These are phyloP conservation scores for Cryphonectria nitschkei DNA, from an alignment of 2,329 filamentous ascomycete species.

Conservation along the genomic window DNA sequence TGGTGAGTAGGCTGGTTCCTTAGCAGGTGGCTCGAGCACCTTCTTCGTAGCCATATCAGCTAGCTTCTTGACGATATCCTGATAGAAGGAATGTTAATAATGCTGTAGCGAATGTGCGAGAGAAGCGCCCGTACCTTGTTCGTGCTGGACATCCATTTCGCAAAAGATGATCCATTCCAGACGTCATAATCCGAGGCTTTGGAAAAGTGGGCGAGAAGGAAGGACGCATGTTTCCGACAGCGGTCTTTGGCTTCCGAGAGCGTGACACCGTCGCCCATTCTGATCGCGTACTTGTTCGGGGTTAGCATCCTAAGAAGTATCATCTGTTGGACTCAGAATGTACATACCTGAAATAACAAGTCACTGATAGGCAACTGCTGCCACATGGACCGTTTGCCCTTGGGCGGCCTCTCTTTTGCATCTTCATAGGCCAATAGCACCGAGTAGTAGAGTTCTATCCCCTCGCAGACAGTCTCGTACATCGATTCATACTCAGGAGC, in stretches of 20 bases:
- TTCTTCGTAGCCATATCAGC: slow-evolving; percentile 15
- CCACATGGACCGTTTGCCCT: slow-evolving; percentile 41
- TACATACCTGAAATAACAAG: slow-evolving; percentile 42
- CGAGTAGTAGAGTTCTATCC: slow-evolving; percentile 66
- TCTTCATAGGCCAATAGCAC: slow-evolving; percentile 60
- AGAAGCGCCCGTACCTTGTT: neutral
- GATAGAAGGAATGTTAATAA: slow-evolving; percentile 26
- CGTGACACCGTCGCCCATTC: slow-evolving; percentile 56
- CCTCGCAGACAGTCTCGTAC: slow-evolving; percentile 64
- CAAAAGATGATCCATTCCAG: slow-evolving; percentile 52
- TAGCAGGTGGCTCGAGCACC: slow-evolving; percentile 11
- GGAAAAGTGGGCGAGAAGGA: slow-evolving; percentile 56
- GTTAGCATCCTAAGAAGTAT: slow-evolving; percentile 20
- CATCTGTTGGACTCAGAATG: neutral
- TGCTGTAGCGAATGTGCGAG: slow-evolving; percentile 14
- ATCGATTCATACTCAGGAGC: slow-evolving; percentile 58
- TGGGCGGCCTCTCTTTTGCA: slow-evolving; percentile 30
- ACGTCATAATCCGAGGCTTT: slow-evolving; percentile 43
- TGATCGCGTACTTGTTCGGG: slow-evolving; percentile 51
- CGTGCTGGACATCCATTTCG: slow-evolving; percentile 49
- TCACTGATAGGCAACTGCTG: slow-evolving; percentile 37
- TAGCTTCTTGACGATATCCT: slow-evolving; percentile 28
- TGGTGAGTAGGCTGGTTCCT: slow-evolving; percentile 21
- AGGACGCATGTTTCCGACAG: slow-evolving; percentile 53
- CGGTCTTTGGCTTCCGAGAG: slow-evolving; percentile 52